These are phyloP conservation scores for Elsinoe australis DNA, from an alignment of 2,329 filamentous ascomycete species.

Conservation along the genomic window DNA sequence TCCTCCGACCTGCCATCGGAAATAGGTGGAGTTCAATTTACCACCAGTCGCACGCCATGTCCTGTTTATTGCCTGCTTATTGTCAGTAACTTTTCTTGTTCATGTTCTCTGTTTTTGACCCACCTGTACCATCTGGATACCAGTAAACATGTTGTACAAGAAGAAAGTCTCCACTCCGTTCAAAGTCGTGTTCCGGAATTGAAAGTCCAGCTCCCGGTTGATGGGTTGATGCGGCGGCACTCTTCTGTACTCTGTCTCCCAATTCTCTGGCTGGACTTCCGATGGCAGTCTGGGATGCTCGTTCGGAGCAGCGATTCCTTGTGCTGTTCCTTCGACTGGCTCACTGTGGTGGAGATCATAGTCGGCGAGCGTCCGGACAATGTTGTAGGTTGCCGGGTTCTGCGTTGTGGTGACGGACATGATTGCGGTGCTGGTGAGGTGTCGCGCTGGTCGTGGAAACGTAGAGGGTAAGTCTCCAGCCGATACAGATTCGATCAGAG, in stretches of 20 bases:
- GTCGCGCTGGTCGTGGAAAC: neutral
- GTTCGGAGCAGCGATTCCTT: conserved; percentile 29
- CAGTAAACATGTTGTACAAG: conserved; percentile 45
- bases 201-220: conserved; percentile 38
- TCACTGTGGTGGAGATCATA: conserved; percentile 40
- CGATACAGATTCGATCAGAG: neutral
- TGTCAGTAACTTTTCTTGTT: conserved; percentile 16
- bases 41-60: conserved; percentile 47
- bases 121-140: conserved; percentile 39
- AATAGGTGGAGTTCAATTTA: conserved; percentile 41
- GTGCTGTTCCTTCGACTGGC: conserved; percentile 21
- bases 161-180: conserved; percentile 42
- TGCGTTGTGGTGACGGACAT: conserved; percentile 42
- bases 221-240: conserved; percentile 43
- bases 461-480: neutral
- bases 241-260: conserved; percentile 43
- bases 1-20: conserved; percentile 48
- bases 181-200: conserved; percentile 38
- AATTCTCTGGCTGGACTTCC: conserved; percentile 33
- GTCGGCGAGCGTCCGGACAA: conserved; percentile 36
- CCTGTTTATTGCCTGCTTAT: conserved; percentile 33
- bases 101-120: conserved; percentile 22
- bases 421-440: conserved; percentile 16
- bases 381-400: conserved; percentile 33
- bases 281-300: conserved; percentile 23